These are phyloP conservation scores for Scheffersomyces ergatensis DNA, from an alignment of 805 yeast species.

Conservation along the genomic window DNA sequence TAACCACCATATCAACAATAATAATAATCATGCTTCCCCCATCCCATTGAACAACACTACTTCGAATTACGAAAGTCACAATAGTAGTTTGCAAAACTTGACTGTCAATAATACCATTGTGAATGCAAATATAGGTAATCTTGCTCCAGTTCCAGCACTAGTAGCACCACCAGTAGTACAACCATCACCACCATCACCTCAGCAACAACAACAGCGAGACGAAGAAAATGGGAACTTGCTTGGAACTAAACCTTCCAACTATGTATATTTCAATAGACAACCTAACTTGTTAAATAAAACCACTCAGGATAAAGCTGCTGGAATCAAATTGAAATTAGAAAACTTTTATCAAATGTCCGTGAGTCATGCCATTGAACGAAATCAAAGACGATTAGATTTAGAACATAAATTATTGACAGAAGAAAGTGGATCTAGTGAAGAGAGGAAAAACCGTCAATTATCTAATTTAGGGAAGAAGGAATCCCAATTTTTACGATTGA, in stretches of 20 bases:
- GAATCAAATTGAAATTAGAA: slow-evolving; percentile 77
- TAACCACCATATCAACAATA: too few relatives aligned
- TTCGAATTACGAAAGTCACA: neutral
- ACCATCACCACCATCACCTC: slow-evolving; percentile 8
- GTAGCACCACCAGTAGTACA: neutral
- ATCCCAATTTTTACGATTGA: slow-evolving; percentile 76
- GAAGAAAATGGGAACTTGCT: neutral
- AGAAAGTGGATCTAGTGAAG: slow-evolving; percentile 68
- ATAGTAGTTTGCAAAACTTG: neutral
- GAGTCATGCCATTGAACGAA: slow-evolving; percentile 90
- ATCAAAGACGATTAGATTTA: slow-evolving; percentile 83
- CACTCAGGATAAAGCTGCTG: slow-evolving; percentile 81
- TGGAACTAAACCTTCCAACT: slow-evolving; percentile 28
- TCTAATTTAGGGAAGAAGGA: slow-evolving; percentile 84
- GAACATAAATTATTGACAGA: slow-evolving; percentile 71
- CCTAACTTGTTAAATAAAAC: slow-evolving; percentile 73
- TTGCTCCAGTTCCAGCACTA: too few relatives aligned
- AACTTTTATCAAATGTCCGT: slow-evolving; percentile 84
- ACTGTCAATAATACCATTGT: neutral
- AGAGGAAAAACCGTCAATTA: slow-evolving; percentile 78
- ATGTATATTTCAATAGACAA: slow-evolving; percentile 75
- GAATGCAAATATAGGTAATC: neutral
- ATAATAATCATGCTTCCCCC: slow-evolving; percentile 4
- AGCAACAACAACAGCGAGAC: slow-evolving; percentile 9
- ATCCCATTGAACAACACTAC: slow-evolving; percentile 8